phyloP scores from a whole-genome alignment of 176 grass and related monocot species.

The Raddia guianensis region DNA sequence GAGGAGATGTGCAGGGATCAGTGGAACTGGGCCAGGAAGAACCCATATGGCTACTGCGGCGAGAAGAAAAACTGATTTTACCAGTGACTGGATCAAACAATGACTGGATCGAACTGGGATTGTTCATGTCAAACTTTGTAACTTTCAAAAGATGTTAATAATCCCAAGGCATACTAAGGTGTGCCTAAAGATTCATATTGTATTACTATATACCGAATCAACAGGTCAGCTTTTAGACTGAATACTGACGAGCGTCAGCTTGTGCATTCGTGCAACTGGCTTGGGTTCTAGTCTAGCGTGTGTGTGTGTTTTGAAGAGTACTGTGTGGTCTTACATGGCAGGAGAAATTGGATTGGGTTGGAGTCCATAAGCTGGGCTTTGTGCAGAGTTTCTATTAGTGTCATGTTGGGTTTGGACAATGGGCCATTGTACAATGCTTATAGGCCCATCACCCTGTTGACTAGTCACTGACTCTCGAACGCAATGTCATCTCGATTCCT shows the following conservation, averaged over 20 bases:
- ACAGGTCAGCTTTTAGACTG: neutral
- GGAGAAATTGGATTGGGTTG: neutral
- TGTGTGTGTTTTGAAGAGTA: too few relatives aligned
- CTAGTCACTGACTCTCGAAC: too few relatives aligned
- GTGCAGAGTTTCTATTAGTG: too few relatives aligned
- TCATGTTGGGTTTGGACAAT: too few relatives aligned
- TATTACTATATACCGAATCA: neutral
- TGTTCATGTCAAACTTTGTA: neutral
- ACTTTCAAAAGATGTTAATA: slow-evolving; percentile 26
- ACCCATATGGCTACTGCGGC: slow-evolving; percentile 66
- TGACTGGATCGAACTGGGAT: neutral
- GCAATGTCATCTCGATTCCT: too few relatives aligned
- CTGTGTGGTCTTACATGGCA: neutral
- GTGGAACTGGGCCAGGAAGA: slow-evolving; percentile 92
- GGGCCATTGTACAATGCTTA: too few relatives aligned
- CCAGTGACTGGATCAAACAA: too few relatives aligned
- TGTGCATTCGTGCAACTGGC: too few relatives aligned
- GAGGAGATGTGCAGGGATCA: slow-evolving; percentile 97
- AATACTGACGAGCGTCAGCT: neutral
- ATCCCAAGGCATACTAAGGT: neutral
- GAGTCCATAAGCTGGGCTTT: too few relatives aligned
- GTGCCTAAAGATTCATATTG: neutral
- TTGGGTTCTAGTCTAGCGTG: neutral
- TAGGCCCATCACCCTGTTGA: too few relatives aligned
- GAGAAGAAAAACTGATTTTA: slow-evolving; percentile 4